Evolutionary conservation across 805 yeast species (phyloP), one percentile per base, ranked within the genome.

Genomic region (Teunomyces kruisii): DNA sequence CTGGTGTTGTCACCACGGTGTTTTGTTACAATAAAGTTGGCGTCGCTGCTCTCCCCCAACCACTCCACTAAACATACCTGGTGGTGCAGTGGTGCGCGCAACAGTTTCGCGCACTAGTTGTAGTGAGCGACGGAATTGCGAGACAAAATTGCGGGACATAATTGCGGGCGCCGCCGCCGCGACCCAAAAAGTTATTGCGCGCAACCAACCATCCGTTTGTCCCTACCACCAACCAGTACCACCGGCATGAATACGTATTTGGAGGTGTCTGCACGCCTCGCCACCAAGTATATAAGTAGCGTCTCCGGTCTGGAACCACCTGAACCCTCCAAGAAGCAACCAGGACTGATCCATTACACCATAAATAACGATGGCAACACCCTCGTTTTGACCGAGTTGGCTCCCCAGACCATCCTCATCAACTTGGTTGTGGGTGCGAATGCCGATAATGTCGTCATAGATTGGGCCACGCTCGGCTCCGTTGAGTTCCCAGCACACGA

Each of bases 341-440:
- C 38, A 7, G 27, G 28, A 12, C 14, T 13, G 15, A 7, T 35
- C 27, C 27, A 19, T 6, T 35, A 35, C 28, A 17, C 28, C 6
- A 13, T 35, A 13, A 9, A 19, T 9, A 4, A 19, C 15, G 38
- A 13, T 7, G 26, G 16, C 28, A 35, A 24, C 10, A 22, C 38
- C 15, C 28, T 35, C 28, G 38, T 35, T 14, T 19, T 35, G 38
- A 35, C 44, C 35, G 42, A 48, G 31, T 38, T 53, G 39, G 39
- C 39, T 27, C 37, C 43, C 33, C 29, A 28, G 30, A 37, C 44
- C 14, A 33, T 42, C 6, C 45, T 48, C 19, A 35, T 54, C 30
- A 50, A 50, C 37, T 37, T 52, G 29, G 48, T 54, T 31, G 38
- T 32, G 41, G 41, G 45, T 22, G 33, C 43, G 24, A 14, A 16